These are phyloP conservation scores for Hypseocharis bilobata DNA, from an alignment of 441 rosid species.

Conservation along the genomic window DNA sequence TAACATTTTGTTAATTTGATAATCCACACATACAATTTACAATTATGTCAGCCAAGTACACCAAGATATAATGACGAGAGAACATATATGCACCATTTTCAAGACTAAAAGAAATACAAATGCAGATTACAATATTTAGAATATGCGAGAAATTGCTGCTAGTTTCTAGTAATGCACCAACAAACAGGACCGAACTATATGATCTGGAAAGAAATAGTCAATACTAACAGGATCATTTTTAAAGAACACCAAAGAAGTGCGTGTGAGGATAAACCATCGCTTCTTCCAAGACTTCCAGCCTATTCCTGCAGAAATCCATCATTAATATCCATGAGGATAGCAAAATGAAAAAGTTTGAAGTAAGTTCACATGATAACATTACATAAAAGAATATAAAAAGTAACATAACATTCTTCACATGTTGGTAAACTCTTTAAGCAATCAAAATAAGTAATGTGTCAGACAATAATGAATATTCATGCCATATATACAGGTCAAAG, in stretches of 20 bases:
- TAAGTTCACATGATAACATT: no score
- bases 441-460: neutral
- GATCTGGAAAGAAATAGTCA: neutral
- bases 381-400: neutral
- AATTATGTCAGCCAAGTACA: neutral
- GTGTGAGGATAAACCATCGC: slow-evolving; percentile 95
- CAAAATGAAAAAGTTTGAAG: neutral
- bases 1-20: no score
- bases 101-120: neutral
- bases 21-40: no score
- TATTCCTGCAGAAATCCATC: slow-evolving; percentile 49
- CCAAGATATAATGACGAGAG: neutral
- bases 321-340: slow-evolving; percentile 1
- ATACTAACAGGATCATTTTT: slow-evolving; percentile 89
- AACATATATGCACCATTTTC: neutral
- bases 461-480: neutral
- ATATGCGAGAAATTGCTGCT: neutral
- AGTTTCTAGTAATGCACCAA: neutral
- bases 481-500: neutral
- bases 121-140: neutral
- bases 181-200: neutral
- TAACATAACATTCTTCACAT: neutral
- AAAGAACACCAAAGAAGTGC: slow-evolving; percentile 88
- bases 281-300: slow-evolving; percentile 99
- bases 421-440: neutral